Percentiles rank a stretch among this genome's conserved stretches.
Conservation (phyloP, 129 eudicot genomes). For the Silybum marianum region DNA sequence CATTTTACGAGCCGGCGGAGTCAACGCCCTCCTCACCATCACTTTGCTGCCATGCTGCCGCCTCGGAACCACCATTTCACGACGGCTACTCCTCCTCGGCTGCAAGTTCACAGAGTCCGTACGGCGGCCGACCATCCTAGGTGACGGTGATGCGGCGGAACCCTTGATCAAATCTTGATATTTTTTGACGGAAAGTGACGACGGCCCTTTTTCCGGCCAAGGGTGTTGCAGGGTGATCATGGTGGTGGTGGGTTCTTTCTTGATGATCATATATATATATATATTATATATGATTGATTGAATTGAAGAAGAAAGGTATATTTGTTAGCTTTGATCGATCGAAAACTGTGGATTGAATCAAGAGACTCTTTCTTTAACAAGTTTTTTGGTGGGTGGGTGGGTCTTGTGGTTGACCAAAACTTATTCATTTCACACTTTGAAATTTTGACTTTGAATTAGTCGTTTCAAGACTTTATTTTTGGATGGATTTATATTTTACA, state of each 20-base stretch:
- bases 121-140: slow-evolving; percentile 3
- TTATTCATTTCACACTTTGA: background rate
- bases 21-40: slow-evolving; percentile 65
- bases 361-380: slow-evolving; percentile 7
- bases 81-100: background rate
- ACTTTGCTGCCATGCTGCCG: slow-evolving; percentile 51
- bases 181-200: slow-evolving; percentile 26
- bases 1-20: slow-evolving; percentile 48
- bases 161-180: slow-evolving; percentile 25
- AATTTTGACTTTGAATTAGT: slow-evolving; percentile 22
- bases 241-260: slow-evolving; percentile 26
- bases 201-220: slow-evolving; percentile 25
- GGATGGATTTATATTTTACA: too few species aligned
- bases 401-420: slow-evolving; percentile 30
- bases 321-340: background rate
- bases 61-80: slow-evolving; percentile 19
- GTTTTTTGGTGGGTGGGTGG: slow-evolving; percentile 18
- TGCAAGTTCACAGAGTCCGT: slow-evolving; percentile 2
- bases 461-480: background rate
- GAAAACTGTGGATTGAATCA: background rate
- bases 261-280: slow-evolving; percentile 33
- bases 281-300: slow-evolving; percentile 16
- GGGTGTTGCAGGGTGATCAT: slow-evolving; percentile 25
- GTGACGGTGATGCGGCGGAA: background rate
- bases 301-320: slow-evolving; percentile 17